Conservation (phyloP, 192 early-diverging fungal genomes). For the Spizellomyces sp. region DNA sequence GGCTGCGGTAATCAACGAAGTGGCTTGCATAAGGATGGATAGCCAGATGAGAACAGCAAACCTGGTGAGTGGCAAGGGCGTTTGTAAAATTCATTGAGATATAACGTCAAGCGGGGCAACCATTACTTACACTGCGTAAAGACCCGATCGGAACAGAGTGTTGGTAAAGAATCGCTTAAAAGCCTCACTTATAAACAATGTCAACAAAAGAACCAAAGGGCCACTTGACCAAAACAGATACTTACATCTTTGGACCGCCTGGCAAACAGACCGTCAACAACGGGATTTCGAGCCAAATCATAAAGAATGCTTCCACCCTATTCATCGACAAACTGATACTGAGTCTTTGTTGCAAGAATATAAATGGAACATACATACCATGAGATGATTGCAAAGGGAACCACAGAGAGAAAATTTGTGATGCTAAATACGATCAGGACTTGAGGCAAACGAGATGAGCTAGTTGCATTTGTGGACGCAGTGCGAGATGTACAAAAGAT, state of each 20-base stretch:
- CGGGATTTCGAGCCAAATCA: constrained; percentile 46
- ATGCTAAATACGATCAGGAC: constrained; percentile 42
- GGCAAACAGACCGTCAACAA: constrained; percentile 38
- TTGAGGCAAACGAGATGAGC: neutral
- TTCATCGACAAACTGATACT: neutral
- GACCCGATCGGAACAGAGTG: constrained; percentile 38
- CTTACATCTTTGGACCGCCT: constrained; percentile 31
- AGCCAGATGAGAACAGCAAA: constrained; percentile 50
- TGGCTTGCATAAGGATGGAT: constrained; percentile 31
- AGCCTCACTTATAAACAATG: neutral
- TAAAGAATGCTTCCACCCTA: constrained; percentile 37
- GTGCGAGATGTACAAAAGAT: neutral
- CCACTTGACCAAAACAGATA: neutral
- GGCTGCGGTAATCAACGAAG: constrained; percentile 38
- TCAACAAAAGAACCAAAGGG: neutral
- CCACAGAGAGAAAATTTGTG: constrained; percentile 22
- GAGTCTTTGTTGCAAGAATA: neutral
- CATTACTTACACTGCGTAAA: constrained; percentile 37
- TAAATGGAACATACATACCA: constrained; percentile 2
- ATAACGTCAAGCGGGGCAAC: neutral
- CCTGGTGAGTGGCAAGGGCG: constrained; percentile 1
- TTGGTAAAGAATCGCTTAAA: constrained; percentile 42
- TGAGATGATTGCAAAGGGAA: constrained; percentile 38
- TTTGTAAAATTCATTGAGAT: neutral
- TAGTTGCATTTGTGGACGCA: neutral